These are phyloP conservation scores for Wolfiporia cocos DNA, from an alignment of 1,284 basidiomycete species.

Conservation along the genomic window DNA sequence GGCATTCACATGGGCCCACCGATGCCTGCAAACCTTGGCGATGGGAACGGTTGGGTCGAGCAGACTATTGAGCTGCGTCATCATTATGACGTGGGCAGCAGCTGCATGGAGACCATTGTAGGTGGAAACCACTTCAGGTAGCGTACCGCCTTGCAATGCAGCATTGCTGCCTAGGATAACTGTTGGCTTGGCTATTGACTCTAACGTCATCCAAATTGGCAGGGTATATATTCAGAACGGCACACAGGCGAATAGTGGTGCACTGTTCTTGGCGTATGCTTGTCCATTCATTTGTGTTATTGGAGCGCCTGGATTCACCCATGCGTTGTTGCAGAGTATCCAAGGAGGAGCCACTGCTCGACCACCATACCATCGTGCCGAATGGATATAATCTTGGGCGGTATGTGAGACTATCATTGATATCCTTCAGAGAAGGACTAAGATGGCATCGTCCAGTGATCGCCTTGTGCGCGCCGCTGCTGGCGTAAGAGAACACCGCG, in stretches of 20 bases:
- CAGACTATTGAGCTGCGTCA: slow-evolving; percentile 64
- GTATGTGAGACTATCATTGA: slow-evolving; percentile 16
- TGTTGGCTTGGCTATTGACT: background rate
- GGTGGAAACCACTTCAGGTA: slow-evolving; percentile 67
- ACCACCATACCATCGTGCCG: slow-evolving; percentile 45
- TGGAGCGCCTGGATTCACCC: background rate
- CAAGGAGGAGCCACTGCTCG: slow-evolving; percentile 41
- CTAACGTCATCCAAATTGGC: slow-evolving; percentile 12
- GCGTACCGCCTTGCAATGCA: background rate
- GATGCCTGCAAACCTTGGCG: slow-evolving; percentile 68
- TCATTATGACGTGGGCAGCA: slow-evolving; percentile 58
- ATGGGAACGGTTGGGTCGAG: slow-evolving; percentile 55
- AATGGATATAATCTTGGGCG: slow-evolving; percentile 52
- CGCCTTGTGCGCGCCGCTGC: slow-evolving; percentile 36
- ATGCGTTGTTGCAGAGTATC: slow-evolving; percentile 39
- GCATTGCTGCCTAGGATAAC: background rate
- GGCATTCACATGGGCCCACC: slow-evolving; percentile 58
- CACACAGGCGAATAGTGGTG: slow-evolving; percentile 45
- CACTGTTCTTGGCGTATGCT: slow-evolving; percentile 71
- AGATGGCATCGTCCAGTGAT: no score
- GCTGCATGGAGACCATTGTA: slow-evolving; percentile 54
- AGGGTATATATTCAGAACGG: slow-evolving; percentile 75
- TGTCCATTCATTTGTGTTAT: slow-evolving; percentile 17
- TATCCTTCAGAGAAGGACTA: background rate
- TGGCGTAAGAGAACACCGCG: slow-evolving; percentile 37